These are phyloP conservation scores for Trametes elegans DNA, from an alignment of 768 basidiomycete genomes.

Conservation along the genomic window DNA sequence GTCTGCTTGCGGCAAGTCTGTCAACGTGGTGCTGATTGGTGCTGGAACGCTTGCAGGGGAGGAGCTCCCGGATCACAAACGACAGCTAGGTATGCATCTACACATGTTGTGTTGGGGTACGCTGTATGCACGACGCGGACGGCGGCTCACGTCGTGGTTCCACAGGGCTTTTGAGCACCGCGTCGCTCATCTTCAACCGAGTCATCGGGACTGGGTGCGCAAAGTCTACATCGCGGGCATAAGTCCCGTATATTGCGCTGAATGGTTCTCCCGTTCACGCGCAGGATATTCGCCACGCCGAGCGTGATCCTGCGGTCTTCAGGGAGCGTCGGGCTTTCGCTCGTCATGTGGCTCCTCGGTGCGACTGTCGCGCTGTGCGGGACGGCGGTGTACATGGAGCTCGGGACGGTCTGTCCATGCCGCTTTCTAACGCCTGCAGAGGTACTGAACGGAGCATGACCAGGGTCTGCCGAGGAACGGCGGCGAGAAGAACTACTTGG, in stretches of 20 bases:
- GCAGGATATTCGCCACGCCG: conserved; percentile 69
- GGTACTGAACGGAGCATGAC: neutral
- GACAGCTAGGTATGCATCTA: conserved; percentile 46
- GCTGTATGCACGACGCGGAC: neutral
- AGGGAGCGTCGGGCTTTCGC: conserved; percentile 67
- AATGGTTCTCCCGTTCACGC: neutral
- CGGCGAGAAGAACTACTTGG: conserved; percentile 76
- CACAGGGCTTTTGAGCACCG: conserved; percentile 32
- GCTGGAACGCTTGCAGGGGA: conserved; percentile 30
- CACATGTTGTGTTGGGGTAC: neutral
- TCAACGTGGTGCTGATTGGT: neutral
- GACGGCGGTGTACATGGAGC: conserved; percentile 71
- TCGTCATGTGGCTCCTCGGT: conserved; percentile 71
- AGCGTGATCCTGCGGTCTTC: conserved; percentile 63
- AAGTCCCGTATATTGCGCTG: conserved; percentile 1
- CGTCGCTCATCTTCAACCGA: conserved; percentile 71
- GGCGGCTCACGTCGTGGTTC: neutral
- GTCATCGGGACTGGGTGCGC: conserved; percentile 74
- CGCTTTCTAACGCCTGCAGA: neutral
- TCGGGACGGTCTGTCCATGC: conserved; percentile 55
- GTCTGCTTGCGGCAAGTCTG: neutral
- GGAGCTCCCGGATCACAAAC: conserved; percentile 46
- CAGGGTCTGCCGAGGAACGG: conserved; percentile 70
- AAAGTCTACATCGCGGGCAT: conserved; percentile 9
- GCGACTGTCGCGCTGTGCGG: conserved; percentile 63